Percentiles rank a stretch among this genome's conserved stretches.
Evolutionary conservation across 2,329 filamentous ascomycete genomes (phyloP).

Genomic region (Leptographium radiaticola): DNA sequence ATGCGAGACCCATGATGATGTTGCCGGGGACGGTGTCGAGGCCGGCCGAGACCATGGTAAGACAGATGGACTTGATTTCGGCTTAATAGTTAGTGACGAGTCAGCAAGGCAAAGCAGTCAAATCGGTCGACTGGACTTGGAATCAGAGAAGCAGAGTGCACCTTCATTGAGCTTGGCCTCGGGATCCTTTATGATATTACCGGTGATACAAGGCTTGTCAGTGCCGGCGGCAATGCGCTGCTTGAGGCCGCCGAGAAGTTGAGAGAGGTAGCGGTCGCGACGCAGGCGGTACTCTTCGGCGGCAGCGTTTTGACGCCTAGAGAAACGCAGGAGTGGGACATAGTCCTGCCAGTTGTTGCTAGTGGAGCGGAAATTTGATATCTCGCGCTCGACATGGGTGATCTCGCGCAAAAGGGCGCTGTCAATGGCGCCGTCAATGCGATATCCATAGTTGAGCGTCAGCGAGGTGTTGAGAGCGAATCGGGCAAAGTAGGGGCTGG

Average conservation of each 20-base stretch:
- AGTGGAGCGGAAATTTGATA: conserved; percentile 61
- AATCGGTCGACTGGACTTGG: too few species aligned
- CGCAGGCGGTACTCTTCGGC: conserved; percentile 54
- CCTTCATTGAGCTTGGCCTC: conserved; percentile 11
- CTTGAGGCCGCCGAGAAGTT: conserved; percentile 42
- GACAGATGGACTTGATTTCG: conserved; percentile 63
- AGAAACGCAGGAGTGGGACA: conserved; percentile 37
- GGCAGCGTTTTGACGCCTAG: conserved; percentile 45
- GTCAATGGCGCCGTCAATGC: conserved; percentile 48
- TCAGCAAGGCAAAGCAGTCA: too few species aligned
- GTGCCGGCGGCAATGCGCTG: conserved; percentile 15
- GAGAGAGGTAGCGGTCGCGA: conserved; percentile 34
- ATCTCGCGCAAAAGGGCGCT: conserved; percentile 62
- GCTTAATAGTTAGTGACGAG: not conserved
- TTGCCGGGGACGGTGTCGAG: conserved; percentile 72
- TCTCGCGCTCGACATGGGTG: conserved; percentile 58
- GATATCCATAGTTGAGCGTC: conserved; percentile 66
- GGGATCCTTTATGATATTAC: conserved; percentile 12
- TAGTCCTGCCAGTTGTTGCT: conserved; percentile 74
- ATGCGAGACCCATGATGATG: conserved; percentile 67
- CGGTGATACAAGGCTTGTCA: conserved; percentile 16
- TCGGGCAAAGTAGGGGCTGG: conserved; percentile 58
- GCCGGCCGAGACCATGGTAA: conserved; percentile 64
- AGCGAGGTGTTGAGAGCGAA: conserved; percentile 65
- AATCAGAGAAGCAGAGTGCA: too few species aligned